Conservation (phyloP, 2,329 filamentous ascomycete species). For the Nemania sp. region DNA sequence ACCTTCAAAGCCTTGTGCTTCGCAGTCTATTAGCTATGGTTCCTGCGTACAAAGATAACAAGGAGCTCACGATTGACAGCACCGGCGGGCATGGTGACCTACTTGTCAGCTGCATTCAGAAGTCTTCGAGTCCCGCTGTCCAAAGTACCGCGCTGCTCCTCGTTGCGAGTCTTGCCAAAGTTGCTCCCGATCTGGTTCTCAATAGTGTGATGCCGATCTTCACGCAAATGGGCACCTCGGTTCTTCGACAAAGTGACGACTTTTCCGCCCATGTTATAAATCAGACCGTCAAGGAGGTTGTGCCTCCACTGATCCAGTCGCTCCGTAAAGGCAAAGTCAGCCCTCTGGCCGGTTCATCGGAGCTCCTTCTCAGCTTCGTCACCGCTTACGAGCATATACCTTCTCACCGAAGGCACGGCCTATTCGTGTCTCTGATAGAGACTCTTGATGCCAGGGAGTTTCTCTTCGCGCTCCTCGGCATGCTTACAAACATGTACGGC, state of each 20-base stretch:
- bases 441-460: slow-evolving; percentile 87
- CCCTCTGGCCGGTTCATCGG: slow-evolving; percentile 79
- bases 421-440: slow-evolving; percentile 84
- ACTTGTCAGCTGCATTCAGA: slow-evolving; percentile 91
- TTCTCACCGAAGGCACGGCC: slow-evolving; percentile 75
- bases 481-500: slow-evolving; percentile 89
- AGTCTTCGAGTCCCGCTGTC: slow-evolving; percentile 87
- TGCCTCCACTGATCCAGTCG: slow-evolving; percentile 87
- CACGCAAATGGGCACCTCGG: slow-evolving; percentile 93
- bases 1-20: slow-evolving; percentile 84
- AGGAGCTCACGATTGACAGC: slow-evolving; percentile 69
- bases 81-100: slow-evolving; percentile 85
- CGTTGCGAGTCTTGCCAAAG: slow-evolving; percentile 82
- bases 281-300: slow-evolving; percentile 90
- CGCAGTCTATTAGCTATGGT: slow-evolving; percentile 84
- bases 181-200: slow-evolving; percentile 86
- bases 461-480: slow-evolving; percentile 82
- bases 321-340: slow-evolving; percentile 79
- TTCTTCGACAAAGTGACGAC: slow-evolving; percentile 90
- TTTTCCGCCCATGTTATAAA: slow-evolving; percentile 97
- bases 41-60: slow-evolving; percentile 69
- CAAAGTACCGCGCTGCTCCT: slow-evolving; percentile 90
- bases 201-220: slow-evolving; percentile 99
- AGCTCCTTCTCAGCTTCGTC: slow-evolving; percentile 92
- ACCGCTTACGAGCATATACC: slow-evolving; percentile 97